phyloP scores from a whole-genome alignment of 495 filamentous ascomycete species.

The Lindgomyces ingoldianus region DNA sequence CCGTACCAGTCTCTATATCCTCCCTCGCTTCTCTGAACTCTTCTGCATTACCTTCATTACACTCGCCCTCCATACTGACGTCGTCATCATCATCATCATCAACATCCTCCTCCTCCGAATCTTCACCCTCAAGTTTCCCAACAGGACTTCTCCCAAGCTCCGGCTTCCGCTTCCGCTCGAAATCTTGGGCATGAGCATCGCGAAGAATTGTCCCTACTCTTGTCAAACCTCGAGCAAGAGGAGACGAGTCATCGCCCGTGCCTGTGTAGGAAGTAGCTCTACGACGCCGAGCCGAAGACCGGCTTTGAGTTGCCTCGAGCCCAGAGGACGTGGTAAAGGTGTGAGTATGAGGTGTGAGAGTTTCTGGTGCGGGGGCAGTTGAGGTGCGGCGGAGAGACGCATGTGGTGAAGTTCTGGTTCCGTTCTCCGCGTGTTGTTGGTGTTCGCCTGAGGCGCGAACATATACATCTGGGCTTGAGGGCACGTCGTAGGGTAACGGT shows the following conservation, averaged over 20 bases:
- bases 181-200: constrained; percentile 82
- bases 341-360: neutral
- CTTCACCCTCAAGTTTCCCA: constrained; percentile 34
- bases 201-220: constrained; percentile 64
- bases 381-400: neutral
- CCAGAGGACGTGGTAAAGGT: constrained; percentile 1
- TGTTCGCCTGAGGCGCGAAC: neutral
- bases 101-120: constrained; percentile 40
- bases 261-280: neutral
- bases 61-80: neutral
- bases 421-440: neutral
- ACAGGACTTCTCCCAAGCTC: constrained; percentile 33
- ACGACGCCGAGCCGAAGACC: neutral
- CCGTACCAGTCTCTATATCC: constrained; percentile 20
- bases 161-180: constrained; percentile 68
- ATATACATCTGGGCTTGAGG: constrained; percentile 24
- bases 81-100: constrained; percentile 12
- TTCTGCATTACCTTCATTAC: neutral
- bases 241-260: neutral
- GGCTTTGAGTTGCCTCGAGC: constrained; percentile 16
- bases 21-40: constrained; percentile 22
- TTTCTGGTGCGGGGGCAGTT: neutral
- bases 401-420: too few species aligned
- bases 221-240: constrained; percentile 39
- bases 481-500: constrained; percentile 74